A percentile compares a stretch with the other conserved stretches of the same genome.
Conservation (phyloP, 2,329 filamentous ascomycete species). For the Paramyrothecium roridum region DNA sequence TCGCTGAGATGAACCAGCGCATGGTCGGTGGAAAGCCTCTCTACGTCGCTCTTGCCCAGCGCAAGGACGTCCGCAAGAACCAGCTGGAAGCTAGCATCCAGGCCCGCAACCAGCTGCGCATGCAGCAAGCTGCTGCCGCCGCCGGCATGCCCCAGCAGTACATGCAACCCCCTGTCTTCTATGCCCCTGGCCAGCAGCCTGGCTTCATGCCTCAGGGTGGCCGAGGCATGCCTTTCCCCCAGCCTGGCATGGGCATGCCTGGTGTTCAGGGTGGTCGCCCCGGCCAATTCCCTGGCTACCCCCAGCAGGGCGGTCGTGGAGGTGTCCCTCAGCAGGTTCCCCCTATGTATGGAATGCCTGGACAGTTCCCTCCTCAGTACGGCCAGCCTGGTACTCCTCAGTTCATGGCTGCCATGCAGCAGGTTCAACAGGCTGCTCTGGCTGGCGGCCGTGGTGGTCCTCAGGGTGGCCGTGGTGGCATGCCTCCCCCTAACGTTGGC, state of each 20-base stretch:
- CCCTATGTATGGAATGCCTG: slow-evolving; percentile 78
- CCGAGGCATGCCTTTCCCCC: slow-evolving; percentile 65
- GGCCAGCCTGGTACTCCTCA: slow-evolving; percentile 77
- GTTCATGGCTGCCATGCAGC: slow-evolving; percentile 79
- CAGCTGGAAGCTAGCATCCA: slow-evolving; percentile 99
- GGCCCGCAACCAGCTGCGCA: slow-evolving; percentile 95
- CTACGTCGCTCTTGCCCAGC: slow-evolving; percentile 96
- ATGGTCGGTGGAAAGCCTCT: slow-evolving; percentile 97
- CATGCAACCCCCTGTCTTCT: slow-evolving; percentile 92
- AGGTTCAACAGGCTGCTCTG: slow-evolving; percentile 62
- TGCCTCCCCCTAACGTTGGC: slow-evolving; percentile 62
- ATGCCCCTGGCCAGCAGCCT: slow-evolving; percentile 77
- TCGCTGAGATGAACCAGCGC: slow-evolving; percentile 99
- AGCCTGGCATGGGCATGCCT: slow-evolving; percentile 63
- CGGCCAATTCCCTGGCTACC: slow-evolving; percentile 81
- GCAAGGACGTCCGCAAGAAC: slow-evolving; percentile 99
- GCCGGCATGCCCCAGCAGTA: slow-evolving; percentile 84
- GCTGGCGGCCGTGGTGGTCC: slow-evolving; percentile 62
- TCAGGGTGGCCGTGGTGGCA: slow-evolving; percentile 68
- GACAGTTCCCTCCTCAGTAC: slow-evolving; percentile 78
- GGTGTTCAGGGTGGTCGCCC: slow-evolving; percentile 77
- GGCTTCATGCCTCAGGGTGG: slow-evolving; percentile 63
- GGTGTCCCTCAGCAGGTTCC: slow-evolving; percentile 84
- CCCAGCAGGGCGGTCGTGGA: slow-evolving; percentile 84
- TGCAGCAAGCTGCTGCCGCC: slow-evolving; percentile 93